Conservation (phyloP, 1,284 basidiomycete species). For the Irpex sp. region DNA sequence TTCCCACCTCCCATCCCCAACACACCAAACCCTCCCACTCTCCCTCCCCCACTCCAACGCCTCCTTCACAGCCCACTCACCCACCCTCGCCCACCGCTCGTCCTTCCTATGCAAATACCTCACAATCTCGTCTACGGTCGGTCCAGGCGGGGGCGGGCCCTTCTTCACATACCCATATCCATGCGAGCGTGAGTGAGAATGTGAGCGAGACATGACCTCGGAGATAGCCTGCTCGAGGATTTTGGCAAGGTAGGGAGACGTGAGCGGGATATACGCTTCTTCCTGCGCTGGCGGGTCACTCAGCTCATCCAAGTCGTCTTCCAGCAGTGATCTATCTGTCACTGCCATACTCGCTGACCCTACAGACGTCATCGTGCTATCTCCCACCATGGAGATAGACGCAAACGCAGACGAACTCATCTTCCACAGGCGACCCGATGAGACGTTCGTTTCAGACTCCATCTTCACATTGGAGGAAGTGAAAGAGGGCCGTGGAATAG, state of each 20-base stretch:
- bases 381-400: constrained; percentile 7
- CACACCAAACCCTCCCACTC: constrained; percentile 44
- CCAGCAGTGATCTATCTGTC: constrained; percentile 21
- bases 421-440: constrained; percentile 15
- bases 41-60: constrained; percentile 45
- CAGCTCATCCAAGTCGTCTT: constrained; percentile 40
- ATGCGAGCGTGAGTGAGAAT: constrained; percentile 4
- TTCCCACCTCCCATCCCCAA: constrained; percentile 38
- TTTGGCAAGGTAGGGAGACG: constrained; percentile 42
- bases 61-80: constrained; percentile 59
- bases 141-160: constrained; percentile 26
- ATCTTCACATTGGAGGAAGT: constrained; percentile 4
- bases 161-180: neutral
- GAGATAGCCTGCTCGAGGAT: constrained; percentile 45
- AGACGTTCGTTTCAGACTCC: neutral
- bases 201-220: constrained; percentile 26
- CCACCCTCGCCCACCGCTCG: constrained; percentile 59
- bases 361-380: constrained; percentile 12
- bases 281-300: constrained; percentile 61
- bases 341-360: too few relatives aligned
- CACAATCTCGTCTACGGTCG: constrained; percentile 48
- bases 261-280: constrained; percentile 63
- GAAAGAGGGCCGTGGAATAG: constrained; percentile 14
- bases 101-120: constrained; percentile 44
- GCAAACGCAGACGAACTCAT: neutral